Percentiles rank a stretch among this genome's conserved stretches.
These are phyloP conservation scores for Candida ponderosae DNA, from an alignment of 805 yeast species.

Conservation along the genomic window DNA sequence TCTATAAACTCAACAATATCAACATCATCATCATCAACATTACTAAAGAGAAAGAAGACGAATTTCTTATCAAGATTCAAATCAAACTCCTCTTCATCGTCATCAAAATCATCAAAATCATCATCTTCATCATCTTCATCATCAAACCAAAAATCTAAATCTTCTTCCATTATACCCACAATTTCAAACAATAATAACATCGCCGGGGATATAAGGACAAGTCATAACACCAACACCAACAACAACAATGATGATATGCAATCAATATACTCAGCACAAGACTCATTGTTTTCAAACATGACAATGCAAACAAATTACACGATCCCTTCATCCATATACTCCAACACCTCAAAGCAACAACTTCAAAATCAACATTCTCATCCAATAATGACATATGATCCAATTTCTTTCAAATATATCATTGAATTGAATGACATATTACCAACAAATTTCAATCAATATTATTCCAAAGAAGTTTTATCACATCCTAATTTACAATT, in stretches of 20 bases:
- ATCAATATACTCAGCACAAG: not conserved
- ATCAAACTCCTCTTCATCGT: conserved; percentile 5
- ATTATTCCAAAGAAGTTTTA: conserved; percentile 50
- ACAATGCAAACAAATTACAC: conserved; percentile 13
- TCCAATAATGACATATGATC: conserved; percentile 2
- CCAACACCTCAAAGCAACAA: not conserved
- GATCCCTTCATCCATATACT: conserved; percentile 4
- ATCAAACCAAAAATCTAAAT: too few species aligned
- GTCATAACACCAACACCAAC: not conserved
- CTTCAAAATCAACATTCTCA: conserved; percentile 1
- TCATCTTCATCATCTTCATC: conserved; percentile 1
- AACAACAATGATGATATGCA: not conserved
- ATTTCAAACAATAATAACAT: not conserved
- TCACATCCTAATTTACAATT: conserved; percentile 29
- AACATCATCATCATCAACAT: not conserved
- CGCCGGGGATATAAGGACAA: not conserved
- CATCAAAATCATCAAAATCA: conserved; percentile 7
- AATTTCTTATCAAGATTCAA: not conserved
- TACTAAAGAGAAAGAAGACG: conserved; percentile 1
- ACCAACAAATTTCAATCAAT: conserved; percentile 44
- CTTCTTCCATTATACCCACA: too few species aligned
- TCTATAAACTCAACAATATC: not conserved
- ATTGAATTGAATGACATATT: conserved; percentile 33
- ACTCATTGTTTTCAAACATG: conserved; percentile 2
- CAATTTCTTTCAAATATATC: conserved; percentile 1